Base-by-base conservation (phyloP, 2,329 filamentous ascomycete genomes). In the Thermochaetoides dissita region DNA sequence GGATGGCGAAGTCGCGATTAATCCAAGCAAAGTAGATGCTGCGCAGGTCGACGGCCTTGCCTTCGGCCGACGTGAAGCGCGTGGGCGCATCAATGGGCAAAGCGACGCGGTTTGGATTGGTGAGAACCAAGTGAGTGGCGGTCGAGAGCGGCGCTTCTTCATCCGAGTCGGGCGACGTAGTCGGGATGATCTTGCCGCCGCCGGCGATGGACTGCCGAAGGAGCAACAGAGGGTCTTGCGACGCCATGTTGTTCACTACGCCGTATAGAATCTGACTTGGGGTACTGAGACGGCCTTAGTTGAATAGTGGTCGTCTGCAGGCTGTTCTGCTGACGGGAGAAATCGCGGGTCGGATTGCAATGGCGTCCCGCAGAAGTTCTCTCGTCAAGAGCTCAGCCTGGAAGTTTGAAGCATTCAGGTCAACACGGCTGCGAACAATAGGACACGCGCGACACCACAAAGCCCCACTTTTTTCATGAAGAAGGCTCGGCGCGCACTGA, bases 11-110 rank as follows among this genome's bases (percentile, higher is more conserved):
- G 65, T 96, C 89, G 61, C 87, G 86, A 64, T 95, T 93, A 55
- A 84, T 71, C 86, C 87, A 98, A 43, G 87, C 87, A 58, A 96
- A 94, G 68, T 89, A 95, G 63, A 95, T 89, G 59, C 83, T 91
- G 58, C 91, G 86, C 52, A 98, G 70, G 59, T 95, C 85, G 55
- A 94, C 79, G 5, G 81, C 72, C 38, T 75, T 71, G 53, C 47
- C 47, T 33, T 74, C 75, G 45, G 76, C 74, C n/a, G 85, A 88
- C 46, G 84, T 73, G 67, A 96, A 96, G 54, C 91, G 85, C 51
- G 91, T 98, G 8, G 80, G 71, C 10, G 74, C 72, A 39, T 75
- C 77, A 50, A 94, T 74, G 1, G 81, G 69, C 45, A 93, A 71
- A 6, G 77, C 69, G 42, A 77, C 68, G 47, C 74, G 71, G 41